Percentiles rank a stretch among this genome's conserved stretches.
Evolutionary conservation across 768 basidiomycete species (phyloP).

Genomic region (Chalciporus piperatus): DNA sequence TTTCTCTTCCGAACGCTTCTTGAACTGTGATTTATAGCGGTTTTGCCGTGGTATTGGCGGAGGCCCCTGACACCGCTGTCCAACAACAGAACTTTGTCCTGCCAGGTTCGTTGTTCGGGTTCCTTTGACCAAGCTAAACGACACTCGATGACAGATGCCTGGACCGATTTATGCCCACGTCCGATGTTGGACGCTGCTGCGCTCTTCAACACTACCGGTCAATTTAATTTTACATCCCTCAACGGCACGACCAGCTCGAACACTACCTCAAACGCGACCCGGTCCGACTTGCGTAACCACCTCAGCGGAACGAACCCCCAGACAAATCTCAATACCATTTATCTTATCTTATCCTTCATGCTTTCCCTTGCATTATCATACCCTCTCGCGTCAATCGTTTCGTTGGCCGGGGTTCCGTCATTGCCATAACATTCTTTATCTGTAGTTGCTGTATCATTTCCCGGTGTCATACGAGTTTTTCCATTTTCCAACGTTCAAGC

Average conservation of each 20-base stretch:
- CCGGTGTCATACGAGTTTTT: too few species aligned
- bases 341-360: conserved; percentile 5
- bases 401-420: not conserved
- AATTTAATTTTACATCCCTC: conserved; percentile 16
- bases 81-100: conserved; percentile 15
- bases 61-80: conserved; percentile 20
- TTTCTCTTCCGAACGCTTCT: not conserved
- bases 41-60: conserved; percentile 31
- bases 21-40: conserved; percentile 15
- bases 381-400: not conserved
- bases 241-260: not conserved
- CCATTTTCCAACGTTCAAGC: too few species aligned
- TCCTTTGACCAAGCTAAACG: not conserved
- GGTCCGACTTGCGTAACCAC: not conserved
- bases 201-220: conserved; percentile 15
- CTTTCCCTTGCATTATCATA: not conserved
- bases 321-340: conserved; percentile 12
- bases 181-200: conserved; percentile 15
- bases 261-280: not conserved
- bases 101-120: conserved; percentile 18
- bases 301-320: conserved; percentile 6
- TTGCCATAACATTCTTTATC: not conserved
- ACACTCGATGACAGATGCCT: conserved; percentile 8
- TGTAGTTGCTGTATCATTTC: too few species aligned
- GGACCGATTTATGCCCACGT: conserved; percentile 21